Evolutionary conservation across 116 monocot species (phyloP), one percentile per base, ranked within the genome.

Genomic region (Iris pallida): DNA sequence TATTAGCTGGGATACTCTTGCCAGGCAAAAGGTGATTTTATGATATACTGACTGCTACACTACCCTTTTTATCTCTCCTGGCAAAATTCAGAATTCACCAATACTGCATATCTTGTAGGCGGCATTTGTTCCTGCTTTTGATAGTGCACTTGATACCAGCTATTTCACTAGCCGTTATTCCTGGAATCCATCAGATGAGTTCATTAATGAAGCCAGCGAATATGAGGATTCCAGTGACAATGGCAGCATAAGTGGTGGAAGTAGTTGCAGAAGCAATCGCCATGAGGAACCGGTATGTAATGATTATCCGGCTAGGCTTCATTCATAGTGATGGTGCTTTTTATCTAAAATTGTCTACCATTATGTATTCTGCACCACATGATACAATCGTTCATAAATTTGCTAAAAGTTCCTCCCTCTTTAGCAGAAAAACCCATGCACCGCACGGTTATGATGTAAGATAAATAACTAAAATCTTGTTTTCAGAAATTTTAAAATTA

Each of bases 1-100:
- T 74, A 91, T 95, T 57, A 95, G 83, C 74, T 95, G 95, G 95
- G 89, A 95, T 64, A 89, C 95, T 12, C 84, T 95, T 70, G 95
- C 95, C 30, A 82, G 91, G 65, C 95, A 95, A 71, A 96, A 96
- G 92, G 96, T 96, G 41, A 66, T 40, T n/a, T 40, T 18, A 30
- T 30, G 30, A 30, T 30, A 30, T 30, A 30, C 30, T 30, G 30
- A 30, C 30, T 30, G 3, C 30, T 30, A 30, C 30, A 30, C 30
- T 1, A 30, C 30, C 30, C 30, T 30, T 30, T 30, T 30, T 30
- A 0, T 30, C 30, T 30, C 30, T 30, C 30, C 30, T 30, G 30
- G 30, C 30, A 30, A 66, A 67, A 18, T 67, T 53, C 53, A 14
- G 30, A 30, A 30, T 55, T 5, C 12, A 14, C 42, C 55, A 40